Evolutionary conservation across 2,329 filamentous ascomycete genomes (phyloP), one percentile per base, ranked within the genome.

Genomic region (Pleomassaria siparia): DNA sequence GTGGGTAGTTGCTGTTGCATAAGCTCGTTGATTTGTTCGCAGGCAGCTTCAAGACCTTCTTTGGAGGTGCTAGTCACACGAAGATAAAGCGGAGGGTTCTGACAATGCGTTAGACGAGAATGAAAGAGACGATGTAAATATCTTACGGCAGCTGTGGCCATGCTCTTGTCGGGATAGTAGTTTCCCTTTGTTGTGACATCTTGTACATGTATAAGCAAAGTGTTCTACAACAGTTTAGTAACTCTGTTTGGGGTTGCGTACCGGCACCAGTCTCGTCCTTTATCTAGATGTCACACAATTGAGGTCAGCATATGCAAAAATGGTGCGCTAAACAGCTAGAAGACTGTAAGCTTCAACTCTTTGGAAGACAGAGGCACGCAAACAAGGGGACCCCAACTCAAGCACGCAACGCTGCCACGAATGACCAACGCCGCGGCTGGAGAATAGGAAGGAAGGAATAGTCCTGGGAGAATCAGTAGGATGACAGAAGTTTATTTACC

Each of bases 221-320:
- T 72, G 73, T 76, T 77, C 76, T 70, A 76, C 73, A 72, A 62
- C 70, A 60, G 68, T 54, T 78, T 84, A 60, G 83, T 89, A 18
- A 79, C 83, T 67, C 85, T 54, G 84, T 84, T 46, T 81, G 81
- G 61, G 94, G 88, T 83, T 81, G 79, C 91, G 86, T 99, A 99
- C 94, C 94, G 82, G 94, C 92, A 82, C 94, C 94, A 86, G 92
- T 97, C 69, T 96, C 90, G 80, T 96, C 92, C 87, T 96, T 95
- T 69, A 99, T 99, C 94, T 99, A 91, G 66, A 88, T 88, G 76
- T 84, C 85, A 94, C 83, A 85, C 81, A 86, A 76, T 76, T 76
- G 81, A 86, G 84, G 91, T 96, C 85, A 97, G 91, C 90, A 94
- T 84, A 85, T 89, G 88, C 83, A 86, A 89, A n/a, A 84, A 84